phyloP scores from a whole-genome alignment of 2,329 filamentous ascomycete species.

The Penicillium sp. region DNA sequence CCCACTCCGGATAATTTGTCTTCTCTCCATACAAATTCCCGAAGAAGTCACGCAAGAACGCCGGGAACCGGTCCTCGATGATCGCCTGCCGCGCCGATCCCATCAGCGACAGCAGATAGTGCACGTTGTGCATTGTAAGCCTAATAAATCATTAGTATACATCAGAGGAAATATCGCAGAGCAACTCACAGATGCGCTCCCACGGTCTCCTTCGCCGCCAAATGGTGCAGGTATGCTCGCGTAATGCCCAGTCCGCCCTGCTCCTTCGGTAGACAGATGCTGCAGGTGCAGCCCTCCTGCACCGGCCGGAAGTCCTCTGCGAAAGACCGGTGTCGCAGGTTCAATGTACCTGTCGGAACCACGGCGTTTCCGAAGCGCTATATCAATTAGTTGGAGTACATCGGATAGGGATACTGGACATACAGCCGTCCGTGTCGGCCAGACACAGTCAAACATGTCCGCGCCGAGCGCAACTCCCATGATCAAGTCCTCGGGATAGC shows the following conservation, averaged over 20 bases:
- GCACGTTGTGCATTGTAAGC: constrained; percentile 90
- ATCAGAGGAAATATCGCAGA: not conserved
- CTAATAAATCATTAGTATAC: constrained; percentile 38
- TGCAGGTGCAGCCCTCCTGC: constrained; percentile 72
- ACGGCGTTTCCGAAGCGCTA: constrained; percentile 86
- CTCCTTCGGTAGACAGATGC: constrained; percentile 59
- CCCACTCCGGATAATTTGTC: constrained; percentile 69
- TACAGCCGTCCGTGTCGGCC: constrained; percentile 86
- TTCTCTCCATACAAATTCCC: constrained; percentile 56
- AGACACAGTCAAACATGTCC: constrained; percentile 99
- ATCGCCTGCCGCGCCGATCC: constrained; percentile 64
- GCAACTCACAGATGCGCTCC: constrained; percentile 59
- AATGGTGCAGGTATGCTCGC: constrained; percentile 80
- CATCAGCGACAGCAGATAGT: constrained; percentile 84
- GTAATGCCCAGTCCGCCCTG: constrained; percentile 72
- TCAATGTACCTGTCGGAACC: constrained; percentile 70
- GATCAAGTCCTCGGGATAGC: constrained; percentile 90
- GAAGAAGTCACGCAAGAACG: constrained; percentile 72
- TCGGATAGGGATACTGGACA: too few species aligned
- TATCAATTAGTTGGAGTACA: too few species aligned
- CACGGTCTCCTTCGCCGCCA: constrained; percentile 87
- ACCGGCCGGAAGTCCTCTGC: constrained; percentile 74
- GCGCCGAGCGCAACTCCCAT: constrained; percentile 89
- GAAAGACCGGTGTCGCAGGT: constrained; percentile 67
- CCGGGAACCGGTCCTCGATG: constrained; percentile 69